phyloP scores from a whole-genome alignment of 192 early-diverging fungal species.

The Coemansia sp. region DNA sequence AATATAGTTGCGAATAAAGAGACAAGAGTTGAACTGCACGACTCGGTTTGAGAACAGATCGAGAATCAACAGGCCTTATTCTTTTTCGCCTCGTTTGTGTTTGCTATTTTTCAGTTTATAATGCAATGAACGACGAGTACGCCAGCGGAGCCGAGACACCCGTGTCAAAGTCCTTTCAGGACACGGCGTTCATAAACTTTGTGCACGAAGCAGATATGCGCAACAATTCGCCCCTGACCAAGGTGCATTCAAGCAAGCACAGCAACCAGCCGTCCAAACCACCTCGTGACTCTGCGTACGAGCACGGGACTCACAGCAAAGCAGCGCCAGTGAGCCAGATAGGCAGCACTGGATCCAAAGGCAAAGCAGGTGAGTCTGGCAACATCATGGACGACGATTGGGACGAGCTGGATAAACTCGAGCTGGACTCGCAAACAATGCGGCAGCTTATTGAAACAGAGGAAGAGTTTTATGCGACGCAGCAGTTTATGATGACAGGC shows the following conservation, averaged over 20 bases:
- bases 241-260: neutral
- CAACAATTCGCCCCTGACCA: conserved; percentile 2
- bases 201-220: conserved; percentile 21
- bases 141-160: conserved; percentile 21
- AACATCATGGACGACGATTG: conserved; percentile 19
- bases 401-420: conserved; percentile 28
- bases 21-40: neutral
- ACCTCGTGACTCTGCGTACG: neutral
- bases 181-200: conserved; percentile 25
- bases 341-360: conserved; percentile 5
- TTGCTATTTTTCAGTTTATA: conserved; percentile 1
- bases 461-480: conserved; percentile 43
- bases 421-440: conserved; percentile 46
- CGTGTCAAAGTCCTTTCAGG: conserved; percentile 30
- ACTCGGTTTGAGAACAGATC: neutral
- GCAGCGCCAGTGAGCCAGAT: neutral
- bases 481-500: conserved; percentile 24
- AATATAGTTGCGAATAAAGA: neutral
- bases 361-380: neutral
- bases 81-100: neutral
- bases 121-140: conserved; percentile 38
- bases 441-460: conserved; percentile 41
- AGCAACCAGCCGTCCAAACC: conserved; percentile 1
- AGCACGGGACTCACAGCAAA: neutral
- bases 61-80: neutral